Evolutionary conservation across 768 basidiomycete genomes (phyloP).

Genomic region (Pleurotus citrinopileatus): DNA sequence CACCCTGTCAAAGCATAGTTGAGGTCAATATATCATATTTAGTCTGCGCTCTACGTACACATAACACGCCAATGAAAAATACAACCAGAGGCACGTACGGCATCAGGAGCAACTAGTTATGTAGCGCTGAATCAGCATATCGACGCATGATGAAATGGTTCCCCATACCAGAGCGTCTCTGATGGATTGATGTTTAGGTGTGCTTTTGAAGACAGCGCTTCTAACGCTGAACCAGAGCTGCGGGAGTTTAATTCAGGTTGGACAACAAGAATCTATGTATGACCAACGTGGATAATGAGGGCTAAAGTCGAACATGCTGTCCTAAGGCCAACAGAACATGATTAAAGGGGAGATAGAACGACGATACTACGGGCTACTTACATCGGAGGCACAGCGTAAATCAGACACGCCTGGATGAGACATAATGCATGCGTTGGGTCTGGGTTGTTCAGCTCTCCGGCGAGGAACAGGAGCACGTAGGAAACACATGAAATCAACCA

Average conservation of each 20-base stretch:
- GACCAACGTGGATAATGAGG: conserved; percentile 5
- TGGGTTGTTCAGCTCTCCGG: background rate
- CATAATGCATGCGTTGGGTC: conserved; percentile 6
- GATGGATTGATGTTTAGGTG: background rate
- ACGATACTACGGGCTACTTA: background rate
- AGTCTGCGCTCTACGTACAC: no score
- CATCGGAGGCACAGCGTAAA: conserved; percentile 12
- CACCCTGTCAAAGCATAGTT: no score
- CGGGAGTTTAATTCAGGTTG: background rate
- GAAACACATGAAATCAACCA: conserved; percentile 13
- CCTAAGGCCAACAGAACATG: background rate
- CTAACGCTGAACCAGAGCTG: conserved; percentile 8
- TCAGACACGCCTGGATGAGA: conserved; percentile 10
- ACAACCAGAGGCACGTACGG: background rate
- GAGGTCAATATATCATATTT: no score
- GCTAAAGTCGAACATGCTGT: conserved; percentile 4
- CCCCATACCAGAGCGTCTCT: background rate
- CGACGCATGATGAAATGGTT: background rate
- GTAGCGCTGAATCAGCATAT: background rate
- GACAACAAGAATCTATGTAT: background rate
- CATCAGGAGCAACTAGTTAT: background rate
- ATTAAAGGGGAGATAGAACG: background rate
- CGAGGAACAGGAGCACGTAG: conserved; percentile 11
- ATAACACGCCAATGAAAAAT: background rate
- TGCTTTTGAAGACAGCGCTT: background rate